phyloP scores from a whole-genome alignment of 23 red algal genomes.

The Gracilaria domingensis region DNA sequence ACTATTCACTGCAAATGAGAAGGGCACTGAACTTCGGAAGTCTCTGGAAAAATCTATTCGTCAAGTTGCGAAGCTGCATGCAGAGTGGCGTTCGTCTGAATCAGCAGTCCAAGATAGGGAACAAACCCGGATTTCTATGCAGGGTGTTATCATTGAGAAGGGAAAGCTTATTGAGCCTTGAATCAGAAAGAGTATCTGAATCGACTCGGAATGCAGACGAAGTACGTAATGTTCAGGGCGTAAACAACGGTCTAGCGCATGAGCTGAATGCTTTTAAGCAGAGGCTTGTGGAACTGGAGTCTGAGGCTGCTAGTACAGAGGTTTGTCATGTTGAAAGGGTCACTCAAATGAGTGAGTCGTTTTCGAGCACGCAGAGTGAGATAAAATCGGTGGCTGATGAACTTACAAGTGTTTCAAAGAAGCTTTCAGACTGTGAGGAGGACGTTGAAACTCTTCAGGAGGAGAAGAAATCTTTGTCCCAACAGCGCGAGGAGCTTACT shows the following conservation, averaged over 20 bases:
- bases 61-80: slow-evolving; percentile 9
- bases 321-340: background rate
- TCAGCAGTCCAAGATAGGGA: background rate
- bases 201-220: background rate
- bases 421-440: slow-evolving; percentile 2
- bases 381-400: background rate
- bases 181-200: background rate
- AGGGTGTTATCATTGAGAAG: slow-evolving; percentile 8
- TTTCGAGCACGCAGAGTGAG: background rate
- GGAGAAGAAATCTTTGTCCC: background rate
- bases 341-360: background rate
- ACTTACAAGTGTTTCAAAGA: background rate
- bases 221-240: background rate
- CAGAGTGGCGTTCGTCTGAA: slow-evolving; percentile 6
- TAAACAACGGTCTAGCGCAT: background rate
- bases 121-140: slow-evolving; percentile 1
- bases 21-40: slow-evolving; percentile 15
- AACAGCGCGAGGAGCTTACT: background rate
- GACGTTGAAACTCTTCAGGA: background rate
- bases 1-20: background rate
- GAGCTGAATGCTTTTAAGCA: background rate
- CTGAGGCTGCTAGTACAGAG: background rate
- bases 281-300: background rate
- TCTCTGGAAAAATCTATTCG: background rate
- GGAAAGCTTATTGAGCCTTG: slow-evolving; percentile 6